Percentiles rank a stretch among this genome's conserved stretches.
phyloP scores from a whole-genome alignment of 2,329 filamentous ascomycete species.

The Aureobasidium sp. region DNA sequence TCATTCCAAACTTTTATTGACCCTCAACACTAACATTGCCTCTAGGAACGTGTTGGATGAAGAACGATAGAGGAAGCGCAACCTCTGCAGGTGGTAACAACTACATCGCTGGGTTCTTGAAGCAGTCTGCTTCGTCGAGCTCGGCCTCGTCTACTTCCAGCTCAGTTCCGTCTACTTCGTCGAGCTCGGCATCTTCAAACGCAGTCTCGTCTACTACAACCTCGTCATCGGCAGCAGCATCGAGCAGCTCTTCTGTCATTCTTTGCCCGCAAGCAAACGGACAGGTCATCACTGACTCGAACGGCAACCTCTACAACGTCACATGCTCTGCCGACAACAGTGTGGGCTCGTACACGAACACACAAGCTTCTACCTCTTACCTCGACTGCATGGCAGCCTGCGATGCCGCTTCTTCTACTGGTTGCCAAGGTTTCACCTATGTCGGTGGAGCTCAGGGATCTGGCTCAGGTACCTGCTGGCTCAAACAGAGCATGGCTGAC shows the following conservation, averaged over 20 bases:
- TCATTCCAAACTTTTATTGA: no score
- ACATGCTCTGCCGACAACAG: constrained; percentile 18
- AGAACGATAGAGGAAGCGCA: constrained; percentile 12
- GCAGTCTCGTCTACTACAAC: background rate
- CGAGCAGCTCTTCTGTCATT: constrained; percentile 16
- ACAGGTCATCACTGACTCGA: constrained; percentile 20
- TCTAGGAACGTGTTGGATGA: constrained; percentile 16
- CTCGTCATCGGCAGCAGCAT: constrained; percentile 17
- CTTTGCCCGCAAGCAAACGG: constrained; percentile 20
- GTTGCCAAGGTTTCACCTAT: constrained; percentile 18
- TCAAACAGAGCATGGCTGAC: constrained; percentile 18
- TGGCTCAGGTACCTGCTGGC: constrained; percentile 23
- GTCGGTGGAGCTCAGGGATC: constrained; percentile 19
- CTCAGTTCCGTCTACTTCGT: background rate
- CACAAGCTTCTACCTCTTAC: constrained; percentile 15
- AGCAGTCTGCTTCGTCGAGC: background rate
- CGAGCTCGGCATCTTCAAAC: background rate
- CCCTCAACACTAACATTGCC: no score
- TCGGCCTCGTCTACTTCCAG: background rate
- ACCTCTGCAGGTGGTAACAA: constrained; percentile 12
- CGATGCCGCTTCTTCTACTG: constrained; percentile 14
- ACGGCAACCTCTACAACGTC: constrained; percentile 15
- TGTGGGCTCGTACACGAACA: constrained; percentile 16
- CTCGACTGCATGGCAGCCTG: constrained; percentile 19
- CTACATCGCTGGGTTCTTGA: constrained; percentile 15